Evolutionary conservation across 2,329 filamentous ascomycete species (phyloP), one percentile per base, ranked within the genome.

Genomic region (Leptodontidium sp.): DNA sequence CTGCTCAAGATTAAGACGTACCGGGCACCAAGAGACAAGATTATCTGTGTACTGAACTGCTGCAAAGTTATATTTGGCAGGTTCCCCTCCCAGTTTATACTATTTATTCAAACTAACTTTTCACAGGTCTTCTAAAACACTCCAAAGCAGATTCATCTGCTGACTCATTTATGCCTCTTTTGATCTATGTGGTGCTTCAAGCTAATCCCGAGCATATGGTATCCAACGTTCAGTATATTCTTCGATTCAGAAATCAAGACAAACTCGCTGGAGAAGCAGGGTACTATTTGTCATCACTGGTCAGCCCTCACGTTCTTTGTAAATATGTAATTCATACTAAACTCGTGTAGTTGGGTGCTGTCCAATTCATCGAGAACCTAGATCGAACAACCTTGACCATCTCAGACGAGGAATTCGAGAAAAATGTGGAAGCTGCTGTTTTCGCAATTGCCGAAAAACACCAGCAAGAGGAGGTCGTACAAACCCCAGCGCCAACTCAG

Each of bases 41-140:
- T 99, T 66, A 98, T 99, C 61, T 99, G 96, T 80, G 93, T 98
- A 57, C 83, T 99, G 66, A 99, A 99, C 81, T 98, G 94, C 82
- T 99, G 96, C 87, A 99, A 99, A 81, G 97, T 99, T 71, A 98
- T 99, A 72, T 98, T 99, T 80, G 96, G 92, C 93, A 80, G 74
- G 86, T 29, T 26, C 26, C 15, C 15, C 17, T 52, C 63, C 14
- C 15, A 26, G 55, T 5, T 32, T 69, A 21, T 21, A 21, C 21
- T 24, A 9, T 45, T 12, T 32, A 8, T n/a, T 45, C n/a, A 2
- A 40, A n/a, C 72, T 79, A 71, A 79, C 43, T 47, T 49, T 40
- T 14, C 32, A 14, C 65, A 93, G 91, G 95, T 21, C 88, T 97
- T 61, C 84, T 99, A 64, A 94, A 95, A 73, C 97, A 98, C 78